Percentiles rank a stretch among this genome's conserved stretches.
phyloP scores from a whole-genome alignment of 805 yeast species.

The Millerozyma acaciae region DNA sequence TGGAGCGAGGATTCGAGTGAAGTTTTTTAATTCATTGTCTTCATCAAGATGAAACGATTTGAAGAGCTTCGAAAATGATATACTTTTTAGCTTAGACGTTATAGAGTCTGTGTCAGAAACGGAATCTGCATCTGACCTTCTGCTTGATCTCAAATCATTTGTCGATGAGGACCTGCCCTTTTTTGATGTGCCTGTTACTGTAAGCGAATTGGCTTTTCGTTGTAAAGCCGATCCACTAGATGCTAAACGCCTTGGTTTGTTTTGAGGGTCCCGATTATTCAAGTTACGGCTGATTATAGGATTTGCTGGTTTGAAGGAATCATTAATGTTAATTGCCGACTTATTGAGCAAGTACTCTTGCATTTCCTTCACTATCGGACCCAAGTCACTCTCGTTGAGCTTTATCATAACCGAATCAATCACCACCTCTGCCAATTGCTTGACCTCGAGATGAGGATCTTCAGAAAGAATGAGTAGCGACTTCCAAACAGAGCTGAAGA shows the following conservation, averaged over 20 bases:
- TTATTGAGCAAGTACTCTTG: slow-evolving; percentile 59
- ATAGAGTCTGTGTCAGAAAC: slow-evolving; percentile 28
- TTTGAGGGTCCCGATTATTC: slow-evolving; percentile 10
- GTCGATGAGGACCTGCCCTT: slow-evolving; percentile 28
- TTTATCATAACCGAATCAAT: slow-evolving; percentile 69
- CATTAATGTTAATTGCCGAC: slow-evolving; percentile 35
- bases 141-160: slow-evolving; percentile 11
- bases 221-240: slow-evolving; percentile 20
- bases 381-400: slow-evolving; percentile 62
- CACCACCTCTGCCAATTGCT: slow-evolving; percentile 63
- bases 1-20: slow-evolving; percentile 32
- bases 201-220: slow-evolving; percentile 21
- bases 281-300: slow-evolving; percentile 35
- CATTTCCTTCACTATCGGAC: slow-evolving; percentile 62
- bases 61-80: slow-evolving; percentile 33
- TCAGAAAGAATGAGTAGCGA: slow-evolving; percentile 73
- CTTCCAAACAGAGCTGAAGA: slow-evolving; percentile 85
- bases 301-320: slow-evolving; percentile 36
- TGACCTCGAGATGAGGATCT: slow-evolving; percentile 85
- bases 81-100: slow-evolving; percentile 28
- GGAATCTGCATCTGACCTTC: slow-evolving; percentile 4
- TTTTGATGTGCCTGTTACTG: slow-evolving; percentile 25
- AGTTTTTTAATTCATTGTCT: slow-evolving; percentile 36
- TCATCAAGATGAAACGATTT: slow-evolving; percentile 37
- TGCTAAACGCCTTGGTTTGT: slow-evolving; percentile 9